A percentile compares a stretch with the other conserved stretches of the same genome.
These are phyloP conservation scores for Hordeum pubiflorum DNA, from an alignment of 202 grass and related monocot genomes.

Conservation along the genomic window DNA sequence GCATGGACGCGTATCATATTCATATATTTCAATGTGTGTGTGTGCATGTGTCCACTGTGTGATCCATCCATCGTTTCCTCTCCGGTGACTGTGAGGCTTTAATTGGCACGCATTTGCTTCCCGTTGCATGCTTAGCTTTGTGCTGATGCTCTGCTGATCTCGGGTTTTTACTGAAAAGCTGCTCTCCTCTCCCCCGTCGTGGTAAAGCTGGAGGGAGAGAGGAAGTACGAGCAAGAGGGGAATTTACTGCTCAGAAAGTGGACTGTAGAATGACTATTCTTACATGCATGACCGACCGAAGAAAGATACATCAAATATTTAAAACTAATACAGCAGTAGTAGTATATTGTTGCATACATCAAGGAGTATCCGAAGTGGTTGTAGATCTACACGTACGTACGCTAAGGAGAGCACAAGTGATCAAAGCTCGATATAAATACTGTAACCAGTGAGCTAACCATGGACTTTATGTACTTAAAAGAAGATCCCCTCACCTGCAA, in stretches of 20 bases:
- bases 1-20: slow-evolving; percentile 26
- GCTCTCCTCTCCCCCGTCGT: not conserved
- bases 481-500: slow-evolving; percentile 55
- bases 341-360: not conserved
- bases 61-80: not conserved
- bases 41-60: not conserved
- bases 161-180: slow-evolving; percentile 44
- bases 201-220: slow-evolving; percentile 11
- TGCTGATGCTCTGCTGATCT: slow-evolving; percentile 26
- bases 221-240: not conserved
- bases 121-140: slow-evolving; percentile 24
- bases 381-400: slow-evolving; percentile 13
- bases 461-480: not conserved
- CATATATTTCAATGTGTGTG: slow-evolving; percentile 32
- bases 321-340: too few relatives aligned
- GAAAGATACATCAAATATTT: too few relatives aligned
- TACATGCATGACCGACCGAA: slow-evolving; percentile 26
- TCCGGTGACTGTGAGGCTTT: slow-evolving; percentile 20
- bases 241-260: slow-evolving; percentile 32
- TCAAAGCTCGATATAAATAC: not conserved
- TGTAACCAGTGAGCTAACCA: not conserved
- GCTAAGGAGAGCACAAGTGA: not conserved
- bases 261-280: slow-evolving; percentile 24
- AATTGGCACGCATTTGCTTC: slow-evolving; percentile 14
- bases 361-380: too few relatives aligned